Percentiles rank a stretch among this genome's conserved stretches.
Evolutionary conservation across 768 basidiomycete species (phyloP).

Genomic region (Russula emetica): DNA sequence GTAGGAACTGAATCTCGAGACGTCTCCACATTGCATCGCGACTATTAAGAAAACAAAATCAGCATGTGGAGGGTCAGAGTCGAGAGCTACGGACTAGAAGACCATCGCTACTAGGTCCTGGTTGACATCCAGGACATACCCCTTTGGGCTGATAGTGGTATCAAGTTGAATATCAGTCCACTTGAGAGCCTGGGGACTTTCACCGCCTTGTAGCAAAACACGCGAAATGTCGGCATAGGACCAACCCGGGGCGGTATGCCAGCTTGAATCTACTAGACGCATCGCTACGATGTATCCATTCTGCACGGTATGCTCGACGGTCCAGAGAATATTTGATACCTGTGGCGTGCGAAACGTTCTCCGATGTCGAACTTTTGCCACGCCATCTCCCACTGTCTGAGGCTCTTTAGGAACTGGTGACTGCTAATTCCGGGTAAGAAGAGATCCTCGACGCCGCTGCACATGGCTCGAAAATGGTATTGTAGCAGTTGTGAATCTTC

Average conservation of each 20-base stretch:
- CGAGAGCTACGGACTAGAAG: conserved; percentile 12
- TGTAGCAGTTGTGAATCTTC: conserved; percentile 11
- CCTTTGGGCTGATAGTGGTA: conserved; percentile 16
- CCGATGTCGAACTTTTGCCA: conserved; percentile 22
- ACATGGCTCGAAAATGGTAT: conserved; percentile 19
- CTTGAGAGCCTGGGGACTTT: neutral
- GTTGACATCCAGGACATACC: conserved; percentile 21
- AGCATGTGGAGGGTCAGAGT: neutral
- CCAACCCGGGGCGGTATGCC: conserved; percentile 23
- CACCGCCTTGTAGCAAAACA: neutral
- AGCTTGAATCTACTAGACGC: conserved; percentile 19
- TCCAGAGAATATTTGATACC: conserved; percentile 22
- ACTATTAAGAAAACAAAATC: neutral
- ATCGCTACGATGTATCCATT: conserved; percentile 20
- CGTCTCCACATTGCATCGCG: conserved; percentile 16
- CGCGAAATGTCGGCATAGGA: conserved; percentile 21
- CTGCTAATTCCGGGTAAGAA: conserved; percentile 15
- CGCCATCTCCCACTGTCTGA: conserved; percentile 19
- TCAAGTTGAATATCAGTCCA: conserved; percentile 22
- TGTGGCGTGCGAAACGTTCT: conserved; percentile 19
- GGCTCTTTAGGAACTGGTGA: conserved; percentile 12
- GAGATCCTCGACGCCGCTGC: conserved; percentile 18
- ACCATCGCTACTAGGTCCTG: conserved; percentile 20
- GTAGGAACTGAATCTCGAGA: conserved; percentile 10
- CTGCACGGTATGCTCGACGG: conserved; percentile 21